phyloP scores from a whole-genome alignment of 2,329 filamentous ascomycete genomes.

The Bipolaris cookei region DNA sequence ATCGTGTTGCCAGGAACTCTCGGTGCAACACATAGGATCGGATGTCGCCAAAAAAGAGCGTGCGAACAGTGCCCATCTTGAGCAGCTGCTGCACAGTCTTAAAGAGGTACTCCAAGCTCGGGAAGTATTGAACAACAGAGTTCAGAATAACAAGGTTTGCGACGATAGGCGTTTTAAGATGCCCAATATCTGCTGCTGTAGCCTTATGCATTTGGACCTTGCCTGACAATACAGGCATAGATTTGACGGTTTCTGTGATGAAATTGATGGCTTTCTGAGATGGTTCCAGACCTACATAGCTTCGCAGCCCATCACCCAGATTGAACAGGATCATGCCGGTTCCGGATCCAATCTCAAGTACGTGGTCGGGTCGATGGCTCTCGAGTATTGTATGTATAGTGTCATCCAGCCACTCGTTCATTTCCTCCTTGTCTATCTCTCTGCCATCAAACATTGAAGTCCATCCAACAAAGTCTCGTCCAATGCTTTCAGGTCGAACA shows the following conservation, averaged over 20 bases:
- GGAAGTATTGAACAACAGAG: slow-evolving; percentile 20
- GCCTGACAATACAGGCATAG: slow-evolving; percentile 1
- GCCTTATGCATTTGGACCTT: slow-evolving; percentile 1
- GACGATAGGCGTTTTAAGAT: not conserved
- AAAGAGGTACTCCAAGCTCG: slow-evolving; percentile 14
- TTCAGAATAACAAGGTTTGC: slow-evolving; percentile 7
- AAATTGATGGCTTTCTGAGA: slow-evolving; percentile 6
- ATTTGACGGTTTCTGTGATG: slow-evolving; percentile 2
- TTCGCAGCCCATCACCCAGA: not conserved
- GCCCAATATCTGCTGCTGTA: not conserved
- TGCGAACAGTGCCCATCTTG: not conserved
- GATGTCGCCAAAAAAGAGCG: slow-evolving; percentile 13
- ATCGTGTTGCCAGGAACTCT: slow-evolving; percentile 5
- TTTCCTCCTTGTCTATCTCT: slow-evolving; percentile 13
- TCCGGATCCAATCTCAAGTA: slow-evolving; percentile 17
- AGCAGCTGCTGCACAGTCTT: slow-evolving; percentile 2
- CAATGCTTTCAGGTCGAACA: slow-evolving; percentile 3
- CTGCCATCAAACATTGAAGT: slow-evolving; percentile 19
- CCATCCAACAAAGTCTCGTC: slow-evolving; percentile 16
- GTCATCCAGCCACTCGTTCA: slow-evolving; percentile 22
- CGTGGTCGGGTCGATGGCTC: not conserved
- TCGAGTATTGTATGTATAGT: slow-evolving; percentile 9
- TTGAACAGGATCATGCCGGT: slow-evolving; percentile 24
- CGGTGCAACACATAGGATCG: slow-evolving; percentile 7
- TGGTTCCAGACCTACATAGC: slow-evolving; percentile 13